phyloP scores from a whole-genome alignment of 768 basidiomycete species.

The Phanerodontia chrysosporium region DNA sequence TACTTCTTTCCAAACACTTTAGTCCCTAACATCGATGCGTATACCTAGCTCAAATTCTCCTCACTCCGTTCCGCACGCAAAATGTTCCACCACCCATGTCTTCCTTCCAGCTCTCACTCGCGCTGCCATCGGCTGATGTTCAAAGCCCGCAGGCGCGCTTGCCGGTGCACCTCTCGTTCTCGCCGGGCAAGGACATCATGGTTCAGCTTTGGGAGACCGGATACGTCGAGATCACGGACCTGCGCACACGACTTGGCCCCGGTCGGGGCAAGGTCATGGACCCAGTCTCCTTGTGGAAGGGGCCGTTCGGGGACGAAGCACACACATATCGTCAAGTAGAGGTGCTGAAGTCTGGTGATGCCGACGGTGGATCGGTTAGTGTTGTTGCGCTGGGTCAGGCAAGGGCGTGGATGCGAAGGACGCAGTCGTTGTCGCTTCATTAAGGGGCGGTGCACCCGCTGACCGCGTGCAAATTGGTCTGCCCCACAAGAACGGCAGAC shows the following conservation, averaged over 20 bases:
- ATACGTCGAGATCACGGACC: slow-evolving; percentile 60
- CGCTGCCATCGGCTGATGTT: slow-evolving; percentile 47
- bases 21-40: background rate
- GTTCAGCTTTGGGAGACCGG: slow-evolving; percentile 73
- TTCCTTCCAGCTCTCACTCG: slow-evolving; percentile 30
- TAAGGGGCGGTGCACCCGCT: background rate
- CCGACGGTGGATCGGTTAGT: slow-evolving; percentile 11
- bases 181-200: slow-evolving; percentile 50
- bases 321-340: background rate
- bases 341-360: background rate
- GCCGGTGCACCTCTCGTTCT: slow-evolving; percentile 68
- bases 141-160: slow-evolving; percentile 21
- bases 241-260: slow-evolving; percentile 58
- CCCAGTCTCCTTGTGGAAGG: slow-evolving; percentile 39
- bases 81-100: slow-evolving; percentile 99
- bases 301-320: slow-evolving; percentile 1
- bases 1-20: background rate
- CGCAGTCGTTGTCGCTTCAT: slow-evolving; percentile 11
- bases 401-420: slow-evolving; percentile 18
- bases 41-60: slow-evolving; percentile 50
- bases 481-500: slow-evolving; percentile 38
- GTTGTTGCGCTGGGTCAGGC: slow-evolving; percentile 41
- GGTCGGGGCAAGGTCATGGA: slow-evolving; percentile 58
- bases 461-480: slow-evolving; percentile 11
- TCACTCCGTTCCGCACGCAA: slow-evolving; percentile 91